Evolutionary conservation across 2,329 filamentous ascomycete genomes (phyloP), one percentile per base, ranked within the genome.

Genomic region (Diaporthe caulivora): DNA sequence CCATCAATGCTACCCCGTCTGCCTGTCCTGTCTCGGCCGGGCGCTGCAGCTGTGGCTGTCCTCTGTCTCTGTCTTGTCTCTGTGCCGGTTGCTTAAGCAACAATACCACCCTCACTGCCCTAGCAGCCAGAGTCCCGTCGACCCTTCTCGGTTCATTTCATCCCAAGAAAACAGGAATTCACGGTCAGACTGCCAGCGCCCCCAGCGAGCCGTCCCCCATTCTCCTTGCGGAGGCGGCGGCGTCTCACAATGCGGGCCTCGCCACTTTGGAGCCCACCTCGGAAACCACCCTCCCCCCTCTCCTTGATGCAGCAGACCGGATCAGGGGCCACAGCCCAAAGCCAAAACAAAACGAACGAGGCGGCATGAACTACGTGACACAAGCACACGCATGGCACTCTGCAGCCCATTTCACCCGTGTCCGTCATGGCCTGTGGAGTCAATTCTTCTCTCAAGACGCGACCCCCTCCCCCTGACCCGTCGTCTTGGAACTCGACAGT

Each of bases 301-400:
- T 47, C 62, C 47, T 67, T 67, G 47, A 67, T 26, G 62, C 62
- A 67, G 51, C 62, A 53, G 47, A 53, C 62, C 62, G 44, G 62
- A 67, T 53, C 62, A 67, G 62, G 62, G 62, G 62, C 47, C 29
- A 40, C 62, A 53, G 47, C 15, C 7, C 62, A 37, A 29, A 29
- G 47, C 62, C 44, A 67, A 67, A 67, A 37, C 44, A 67, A 67
- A 67, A 51, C 47, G 47, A 67, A 37, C 26, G 44, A 31, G 15
- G 62, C 47, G 62, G 62, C 62, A 67, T 67, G 62, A 67, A 67
- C 47, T 21, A 65, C 62, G 62, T 67, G 62, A 67, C 62, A 67
- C 62, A 53, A 53, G 21, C 62, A 53, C 62, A 37, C 62, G 62
- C 44, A 51, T 65, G 47, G 62, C 62, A 65, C 21, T 37, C 21